Evolutionary conservation across 441 rosid species (phyloP).

Genomic region (Euphorbia schlechtendalii): DNA sequence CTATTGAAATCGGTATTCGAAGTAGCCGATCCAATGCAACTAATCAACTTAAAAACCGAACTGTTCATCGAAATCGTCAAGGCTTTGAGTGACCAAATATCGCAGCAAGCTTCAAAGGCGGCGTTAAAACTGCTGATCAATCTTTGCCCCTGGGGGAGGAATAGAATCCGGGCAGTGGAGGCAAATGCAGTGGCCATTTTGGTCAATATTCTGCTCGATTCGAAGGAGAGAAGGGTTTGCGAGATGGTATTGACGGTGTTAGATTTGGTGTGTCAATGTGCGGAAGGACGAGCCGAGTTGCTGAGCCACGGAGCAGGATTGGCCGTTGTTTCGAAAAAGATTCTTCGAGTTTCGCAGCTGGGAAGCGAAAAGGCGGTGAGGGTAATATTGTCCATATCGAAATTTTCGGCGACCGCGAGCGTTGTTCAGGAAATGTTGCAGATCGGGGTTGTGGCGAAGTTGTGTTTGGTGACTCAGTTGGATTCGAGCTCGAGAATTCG

Average conservation of each 20-base stretch:
- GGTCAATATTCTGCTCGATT: constrained; percentile 58
- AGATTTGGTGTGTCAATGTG: constrained; percentile 53
- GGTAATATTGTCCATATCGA: constrained; percentile 52
- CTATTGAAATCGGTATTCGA: constrained; percentile 48
- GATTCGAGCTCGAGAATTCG: constrained; percentile 41
- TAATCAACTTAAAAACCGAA: constrained; percentile 33
- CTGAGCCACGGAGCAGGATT: constrained; percentile 63
- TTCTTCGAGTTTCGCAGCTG: constrained; percentile 62
- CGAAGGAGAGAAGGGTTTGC: constrained; percentile 37
- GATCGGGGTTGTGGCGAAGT: constrained; percentile 65
- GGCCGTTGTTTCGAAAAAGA: constrained; percentile 71
- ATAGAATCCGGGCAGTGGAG: constrained; percentile 53
- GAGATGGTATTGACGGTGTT: constrained; percentile 58
- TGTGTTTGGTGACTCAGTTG: constrained; percentile 65
- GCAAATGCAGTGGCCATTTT: constrained; percentile 46
- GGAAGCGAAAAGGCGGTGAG: constrained; percentile 70
- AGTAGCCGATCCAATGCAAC: constrained; percentile 53
- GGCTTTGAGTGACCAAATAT: constrained; percentile 50
- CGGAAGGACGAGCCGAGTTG: constrained; percentile 79
- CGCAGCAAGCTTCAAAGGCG: constrained; percentile 58
- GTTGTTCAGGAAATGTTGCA: constrained; percentile 71
- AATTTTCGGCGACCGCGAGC: constrained; percentile 40
- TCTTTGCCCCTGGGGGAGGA: constrained; percentile 54
- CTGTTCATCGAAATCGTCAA: constrained; percentile 45
- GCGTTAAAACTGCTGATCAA: constrained; percentile 43